Evolutionary conservation across 805 yeast genomes (phyloP).

Genomic region (Metschnikowia dekortorum): DNA sequence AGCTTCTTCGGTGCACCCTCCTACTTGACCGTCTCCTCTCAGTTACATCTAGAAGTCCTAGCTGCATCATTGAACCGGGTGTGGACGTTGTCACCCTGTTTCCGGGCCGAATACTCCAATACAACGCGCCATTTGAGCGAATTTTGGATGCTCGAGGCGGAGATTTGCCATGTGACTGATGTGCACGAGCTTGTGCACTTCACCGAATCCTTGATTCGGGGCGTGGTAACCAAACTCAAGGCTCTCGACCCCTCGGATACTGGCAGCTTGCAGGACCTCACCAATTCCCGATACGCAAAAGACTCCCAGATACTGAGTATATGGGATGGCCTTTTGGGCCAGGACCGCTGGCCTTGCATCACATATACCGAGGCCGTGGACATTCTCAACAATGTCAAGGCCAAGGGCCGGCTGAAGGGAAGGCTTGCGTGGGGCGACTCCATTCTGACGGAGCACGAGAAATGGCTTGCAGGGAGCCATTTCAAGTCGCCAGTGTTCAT

Average conservation of each 20-base stretch:
- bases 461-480: constrained; percentile 72
- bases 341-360: constrained; percentile 58
- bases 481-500: constrained; percentile 79
- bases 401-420: constrained; percentile 35
- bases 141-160: constrained; percentile 98
- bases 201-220: constrained; percentile 66
- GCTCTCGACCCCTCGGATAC: not conserved
- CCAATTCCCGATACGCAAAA: constrained; percentile 34
- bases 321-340: constrained; percentile 53
- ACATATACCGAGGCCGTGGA: constrained; percentile 75
- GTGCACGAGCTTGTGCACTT: constrained; percentile 60
- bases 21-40: constrained; percentile 85
- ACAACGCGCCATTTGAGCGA: constrained; percentile 90
- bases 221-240: constrained; percentile 8
- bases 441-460: constrained; percentile 83
- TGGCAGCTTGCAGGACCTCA: constrained; percentile 23
- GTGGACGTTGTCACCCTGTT: constrained; percentile 88
- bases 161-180: constrained; percentile 59
- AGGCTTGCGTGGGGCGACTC: constrained; percentile 62
- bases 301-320: constrained; percentile 41
- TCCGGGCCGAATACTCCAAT: constrained; percentile 85
- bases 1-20: constrained; percentile 63
- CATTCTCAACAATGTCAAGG: constrained; percentile 37
- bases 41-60: constrained; percentile 80
- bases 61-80: constrained; percentile 72